Evolutionary conservation across 2,329 filamentous ascomycete species (phyloP).

Genomic region (Talaromyces rugulosus): DNA sequence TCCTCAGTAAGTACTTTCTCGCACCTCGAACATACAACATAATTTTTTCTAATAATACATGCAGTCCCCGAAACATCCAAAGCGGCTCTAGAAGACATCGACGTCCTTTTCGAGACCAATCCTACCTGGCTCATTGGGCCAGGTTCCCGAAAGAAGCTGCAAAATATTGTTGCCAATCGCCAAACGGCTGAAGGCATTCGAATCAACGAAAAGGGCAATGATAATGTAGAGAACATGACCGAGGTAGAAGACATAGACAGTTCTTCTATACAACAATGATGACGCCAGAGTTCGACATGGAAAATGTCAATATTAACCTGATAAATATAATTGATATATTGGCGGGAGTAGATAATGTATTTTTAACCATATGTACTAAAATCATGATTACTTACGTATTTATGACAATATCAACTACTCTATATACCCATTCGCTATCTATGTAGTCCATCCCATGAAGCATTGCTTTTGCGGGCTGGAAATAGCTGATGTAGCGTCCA

Average conservation of each 20-base stretch:
- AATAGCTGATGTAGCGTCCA: too few relatives aligned
- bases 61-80: conserved; percentile 7
- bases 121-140: neutral
- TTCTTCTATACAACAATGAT: neutral
- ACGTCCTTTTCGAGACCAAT: conserved; percentile 1
- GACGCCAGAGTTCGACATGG: neutral
- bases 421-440: neutral
- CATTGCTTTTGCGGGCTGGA: too few relatives aligned
- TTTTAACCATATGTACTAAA: neutral
- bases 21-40: neutral
- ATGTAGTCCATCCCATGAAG: too few relatives aligned
- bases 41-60: neutral
- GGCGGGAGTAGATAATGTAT: neutral
- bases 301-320: neutral
- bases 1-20: neutral
- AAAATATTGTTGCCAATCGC: neutral
- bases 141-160: neutral
- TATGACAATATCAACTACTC: neutral
- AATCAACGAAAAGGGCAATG: neutral
- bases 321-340: neutral
- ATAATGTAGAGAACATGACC: neutral
- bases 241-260: neutral
- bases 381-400: neutral
- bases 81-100: conserved; percentile 3
- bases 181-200: neutral